Conservation (phyloP, 2,329 filamentous ascomycete species). For the Paraphoma chrysanthemicola region DNA sequence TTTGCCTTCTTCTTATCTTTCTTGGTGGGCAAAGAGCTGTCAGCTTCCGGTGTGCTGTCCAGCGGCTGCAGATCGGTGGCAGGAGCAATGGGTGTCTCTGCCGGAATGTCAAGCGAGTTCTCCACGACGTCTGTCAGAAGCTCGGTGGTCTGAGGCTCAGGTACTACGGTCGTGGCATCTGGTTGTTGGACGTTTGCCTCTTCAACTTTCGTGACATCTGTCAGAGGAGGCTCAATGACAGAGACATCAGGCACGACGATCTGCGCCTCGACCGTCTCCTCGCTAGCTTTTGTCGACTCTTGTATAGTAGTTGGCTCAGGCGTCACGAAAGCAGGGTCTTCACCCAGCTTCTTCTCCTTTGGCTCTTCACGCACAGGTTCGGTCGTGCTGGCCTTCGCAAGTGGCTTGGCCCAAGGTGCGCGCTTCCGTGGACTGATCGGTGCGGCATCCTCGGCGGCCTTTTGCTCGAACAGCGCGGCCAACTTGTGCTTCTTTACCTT, state of each 20-base stretch:
- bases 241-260: too few relatives aligned
- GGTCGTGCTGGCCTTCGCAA: neutral
- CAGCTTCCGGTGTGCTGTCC: slow-evolving; percentile 1
- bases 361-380: slow-evolving; percentile 1
- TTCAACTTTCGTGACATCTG: neutral
- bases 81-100: neutral
- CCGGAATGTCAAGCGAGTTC: neutral
- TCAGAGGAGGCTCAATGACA: neutral
- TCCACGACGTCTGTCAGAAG: neutral
- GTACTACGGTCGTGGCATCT: neutral
- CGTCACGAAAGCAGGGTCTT: neutral
- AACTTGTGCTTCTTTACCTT: slow-evolving; percentile 33
- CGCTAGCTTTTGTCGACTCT: neutral
- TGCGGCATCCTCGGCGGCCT: slow-evolving; percentile 2
- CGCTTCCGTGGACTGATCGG: slow-evolving; percentile 1
- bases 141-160: neutral
- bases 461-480: slow-evolving; percentile 19
- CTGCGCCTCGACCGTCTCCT: neutral
- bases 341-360: neutral
- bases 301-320: neutral
- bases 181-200: neutral
- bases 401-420: neutral
- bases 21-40: slow-evolving; percentile 9
- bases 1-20: slow-evolving; percentile 40
- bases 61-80: slow-evolving; percentile 1